Conservation (phyloP, 2,329 filamentous ascomycete species). For the Pseudogymnoascus sp. region DNA sequence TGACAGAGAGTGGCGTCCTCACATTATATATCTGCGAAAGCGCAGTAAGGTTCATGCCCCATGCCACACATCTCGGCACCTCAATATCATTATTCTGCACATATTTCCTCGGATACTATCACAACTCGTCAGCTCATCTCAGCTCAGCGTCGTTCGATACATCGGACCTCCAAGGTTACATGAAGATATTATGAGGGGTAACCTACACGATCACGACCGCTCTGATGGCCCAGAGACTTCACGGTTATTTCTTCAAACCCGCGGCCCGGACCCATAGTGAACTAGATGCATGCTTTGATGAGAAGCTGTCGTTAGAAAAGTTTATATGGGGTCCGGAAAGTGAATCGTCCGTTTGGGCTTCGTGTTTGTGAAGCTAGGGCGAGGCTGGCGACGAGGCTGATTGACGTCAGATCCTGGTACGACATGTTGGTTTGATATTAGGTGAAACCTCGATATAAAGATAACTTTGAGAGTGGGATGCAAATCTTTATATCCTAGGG, state of each 20-base stretch:
- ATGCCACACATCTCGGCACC: conserved; percentile 18
- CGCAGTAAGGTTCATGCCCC: conserved; percentile 47
- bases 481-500: neutral
- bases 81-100: neutral
- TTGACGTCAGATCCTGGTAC: neutral
- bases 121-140: neutral
- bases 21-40: conserved; percentile 51
- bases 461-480: neutral
- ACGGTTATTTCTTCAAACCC: conserved; percentile 15
- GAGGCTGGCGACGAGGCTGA: conserved; percentile 8
- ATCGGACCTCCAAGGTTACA: conserved; percentile 4
- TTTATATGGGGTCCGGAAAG: neutral
- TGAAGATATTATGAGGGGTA: neutral
- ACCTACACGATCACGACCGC: conserved; percentile 10
- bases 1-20: conserved; percentile 16
- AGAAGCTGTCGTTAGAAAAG: neutral
- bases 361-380: neutral
- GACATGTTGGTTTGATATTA: neutral
- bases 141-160: neutral
- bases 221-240: conserved; percentile 14
- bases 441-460: neutral
- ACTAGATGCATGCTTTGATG: neutral
- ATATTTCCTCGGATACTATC: conserved; percentile 1
- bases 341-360: neutral
- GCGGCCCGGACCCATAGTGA: conserved; percentile 1